Conservation (phyloP, 2,329 filamentous ascomycete species). For the Pleomassaria siparia region DNA sequence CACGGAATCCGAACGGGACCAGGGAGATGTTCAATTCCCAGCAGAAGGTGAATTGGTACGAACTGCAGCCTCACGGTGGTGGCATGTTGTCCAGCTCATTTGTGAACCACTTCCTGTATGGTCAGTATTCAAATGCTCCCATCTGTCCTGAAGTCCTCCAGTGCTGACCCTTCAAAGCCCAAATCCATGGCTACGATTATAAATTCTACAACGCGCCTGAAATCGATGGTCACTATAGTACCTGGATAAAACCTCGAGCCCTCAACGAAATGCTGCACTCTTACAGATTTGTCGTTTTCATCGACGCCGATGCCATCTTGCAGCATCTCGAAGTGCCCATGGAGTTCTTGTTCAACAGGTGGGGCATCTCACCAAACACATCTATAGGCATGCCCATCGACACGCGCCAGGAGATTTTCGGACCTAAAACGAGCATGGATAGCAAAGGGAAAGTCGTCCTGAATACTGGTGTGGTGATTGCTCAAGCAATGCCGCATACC, state of each 20-base stretch:
- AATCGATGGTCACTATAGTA: constrained; percentile 40
- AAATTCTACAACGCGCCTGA: constrained; percentile 45
- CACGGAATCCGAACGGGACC: constrained; percentile 20
- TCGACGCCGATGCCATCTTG: constrained; percentile 51
- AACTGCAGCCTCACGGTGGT: constrained; percentile 22
- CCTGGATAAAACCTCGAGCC: constrained; percentile 49
- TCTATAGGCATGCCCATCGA: constrained; percentile 48
- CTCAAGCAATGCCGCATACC: constrained; percentile 31
- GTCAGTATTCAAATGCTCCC: constrained; percentile 23
- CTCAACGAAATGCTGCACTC: constrained; percentile 42
- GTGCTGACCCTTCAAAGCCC: constrained; percentile 19
- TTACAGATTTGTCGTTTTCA: constrained; percentile 48
- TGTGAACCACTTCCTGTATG: constrained; percentile 46
- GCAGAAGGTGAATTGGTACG: constrained; percentile 24
- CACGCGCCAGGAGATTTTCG: constrained; percentile 17
- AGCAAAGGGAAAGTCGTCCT: constrained; percentile 36
- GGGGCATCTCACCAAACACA: constrained; percentile 46
- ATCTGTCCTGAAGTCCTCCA: not conserved
- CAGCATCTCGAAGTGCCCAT: constrained; percentile 48
- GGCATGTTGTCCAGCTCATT: constrained; percentile 41
- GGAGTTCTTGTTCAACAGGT: constrained; percentile 54
- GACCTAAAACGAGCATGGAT: constrained; percentile 37
- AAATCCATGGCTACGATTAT: constrained; percentile 52
- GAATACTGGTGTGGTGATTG: constrained; percentile 46
- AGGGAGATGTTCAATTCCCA: constrained; percentile 25